These are phyloP conservation scores for Pseudevernia furfuracea DNA, from an alignment of 495 filamentous ascomycete genomes.

Conservation along the genomic window DNA sequence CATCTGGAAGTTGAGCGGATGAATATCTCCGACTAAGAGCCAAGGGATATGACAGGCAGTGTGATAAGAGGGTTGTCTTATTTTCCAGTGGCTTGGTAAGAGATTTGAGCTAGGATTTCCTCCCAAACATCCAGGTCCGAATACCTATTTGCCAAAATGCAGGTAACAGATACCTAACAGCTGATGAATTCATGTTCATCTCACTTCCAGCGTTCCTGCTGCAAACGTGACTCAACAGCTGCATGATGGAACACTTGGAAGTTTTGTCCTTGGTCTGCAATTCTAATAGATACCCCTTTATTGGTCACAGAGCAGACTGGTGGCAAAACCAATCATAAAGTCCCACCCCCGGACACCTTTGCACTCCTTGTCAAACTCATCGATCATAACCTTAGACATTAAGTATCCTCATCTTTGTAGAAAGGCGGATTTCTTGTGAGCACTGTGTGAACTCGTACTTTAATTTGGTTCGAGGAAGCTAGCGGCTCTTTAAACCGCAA, in stretches of 20 bases:
- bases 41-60: background rate
- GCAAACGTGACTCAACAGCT: background rate
- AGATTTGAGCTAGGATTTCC: background rate
- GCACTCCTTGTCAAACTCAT: background rate
- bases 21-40: background rate
- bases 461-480: background rate
- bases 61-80: background rate
- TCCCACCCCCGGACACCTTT: background rate
- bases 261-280: background rate
- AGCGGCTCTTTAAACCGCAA: slow-evolving; percentile 10
- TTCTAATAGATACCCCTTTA: slow-evolving; percentile 7
- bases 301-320: background rate
- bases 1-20: background rate
- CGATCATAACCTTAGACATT: background rate
- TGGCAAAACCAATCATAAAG: background rate
- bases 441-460: background rate
- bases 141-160: background rate
- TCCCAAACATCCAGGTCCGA: background rate
- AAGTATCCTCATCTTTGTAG: background rate
- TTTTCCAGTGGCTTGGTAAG: background rate
- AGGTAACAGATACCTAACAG: slow-evolving; percentile 10
- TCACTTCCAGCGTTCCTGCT: background rate
- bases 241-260: background rate
- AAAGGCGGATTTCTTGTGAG: background rate
- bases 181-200: background rate